Conservation (phyloP, 2,329 filamentous ascomycete genomes). For the Hymenotorrendiella dingleyae region DNA sequence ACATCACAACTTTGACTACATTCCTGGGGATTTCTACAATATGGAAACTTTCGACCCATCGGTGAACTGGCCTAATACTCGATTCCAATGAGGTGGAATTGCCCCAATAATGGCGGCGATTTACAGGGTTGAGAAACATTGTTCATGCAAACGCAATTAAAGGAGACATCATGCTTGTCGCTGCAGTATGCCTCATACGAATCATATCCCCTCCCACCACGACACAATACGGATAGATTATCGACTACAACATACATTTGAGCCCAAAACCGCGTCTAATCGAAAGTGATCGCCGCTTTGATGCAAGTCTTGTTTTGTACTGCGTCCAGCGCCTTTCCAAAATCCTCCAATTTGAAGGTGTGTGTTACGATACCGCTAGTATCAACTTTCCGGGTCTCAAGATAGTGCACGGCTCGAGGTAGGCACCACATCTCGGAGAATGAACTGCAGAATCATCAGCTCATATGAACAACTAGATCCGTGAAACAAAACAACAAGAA, state of each 20-base stretch:
- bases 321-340: slow-evolving; percentile 13
- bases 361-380: slow-evolving; percentile 14
- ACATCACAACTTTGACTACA: slow-evolving; percentile 15
- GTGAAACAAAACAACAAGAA: neutral
- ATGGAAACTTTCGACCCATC: slow-evolving; percentile 12
- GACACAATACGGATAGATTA: no score
- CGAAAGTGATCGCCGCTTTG: slow-evolving; percentile 15
- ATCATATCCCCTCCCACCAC: no score
- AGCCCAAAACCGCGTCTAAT: slow-evolving; percentile 5
- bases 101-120: no score
- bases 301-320: slow-evolving; percentile 16
- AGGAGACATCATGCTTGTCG: neutral
- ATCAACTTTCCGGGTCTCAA: slow-evolving; percentile 16
- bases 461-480: neutral
- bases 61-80: slow-evolving; percentile 9
- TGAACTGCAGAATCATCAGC: slow-evolving; percentile 7
- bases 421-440: slow-evolving; percentile 19
- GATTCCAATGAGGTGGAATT: slow-evolving; percentile 1
- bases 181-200: neutral
- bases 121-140: no score
- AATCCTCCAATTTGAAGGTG: slow-evolving; percentile 13
- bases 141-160: no score
- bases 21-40: slow-evolving; percentile 13
- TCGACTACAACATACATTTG: no score
- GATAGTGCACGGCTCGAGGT: slow-evolving; percentile 14